Evolutionary conservation across 208 protist genomes (phyloP).

Genomic region (Entamoeba dispar): DNA sequence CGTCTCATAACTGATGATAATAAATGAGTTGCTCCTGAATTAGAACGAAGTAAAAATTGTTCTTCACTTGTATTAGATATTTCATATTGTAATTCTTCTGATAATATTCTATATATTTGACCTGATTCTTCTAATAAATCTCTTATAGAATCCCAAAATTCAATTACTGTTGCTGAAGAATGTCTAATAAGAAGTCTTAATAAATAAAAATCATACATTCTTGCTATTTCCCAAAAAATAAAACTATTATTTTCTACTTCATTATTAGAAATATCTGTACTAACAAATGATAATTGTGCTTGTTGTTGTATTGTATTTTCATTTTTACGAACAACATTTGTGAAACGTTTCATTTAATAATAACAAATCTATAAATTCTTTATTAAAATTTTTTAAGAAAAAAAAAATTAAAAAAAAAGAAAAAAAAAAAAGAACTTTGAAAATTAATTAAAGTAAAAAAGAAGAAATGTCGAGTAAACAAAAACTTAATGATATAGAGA

Average conservation of each 20-base stretch:
- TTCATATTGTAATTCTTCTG: not conserved
- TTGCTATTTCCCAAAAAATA: not conserved
- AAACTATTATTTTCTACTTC: not conserved
- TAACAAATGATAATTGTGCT: too few relatives aligned
- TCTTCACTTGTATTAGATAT: not conserved
- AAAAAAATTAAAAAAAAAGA: too few relatives aligned
- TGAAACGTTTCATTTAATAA: too few relatives aligned
- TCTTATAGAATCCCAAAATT: not conserved
- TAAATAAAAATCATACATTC: not conserved
- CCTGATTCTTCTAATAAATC: not conserved
- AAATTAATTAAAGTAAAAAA: not conserved
- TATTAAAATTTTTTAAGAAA: too few relatives aligned
- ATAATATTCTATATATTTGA: not conserved
- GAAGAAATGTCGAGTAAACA: not conserved
- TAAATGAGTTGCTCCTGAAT: not conserved
- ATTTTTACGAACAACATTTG: too few relatives aligned
- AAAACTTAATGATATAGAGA: not conserved
- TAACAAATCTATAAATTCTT: too few relatives aligned
- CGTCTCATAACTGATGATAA: not conserved
- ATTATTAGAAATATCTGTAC: not conserved
- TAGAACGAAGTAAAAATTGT: not conserved
- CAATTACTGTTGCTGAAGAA: not conserved
- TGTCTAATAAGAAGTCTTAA: not conserved
- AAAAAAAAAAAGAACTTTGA: too few relatives aligned
- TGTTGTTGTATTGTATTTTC: too few relatives aligned